phyloP scores from a whole-genome alignment of 139 green algal genomes.

The Chlamydomonas sphaeroides region DNA sequence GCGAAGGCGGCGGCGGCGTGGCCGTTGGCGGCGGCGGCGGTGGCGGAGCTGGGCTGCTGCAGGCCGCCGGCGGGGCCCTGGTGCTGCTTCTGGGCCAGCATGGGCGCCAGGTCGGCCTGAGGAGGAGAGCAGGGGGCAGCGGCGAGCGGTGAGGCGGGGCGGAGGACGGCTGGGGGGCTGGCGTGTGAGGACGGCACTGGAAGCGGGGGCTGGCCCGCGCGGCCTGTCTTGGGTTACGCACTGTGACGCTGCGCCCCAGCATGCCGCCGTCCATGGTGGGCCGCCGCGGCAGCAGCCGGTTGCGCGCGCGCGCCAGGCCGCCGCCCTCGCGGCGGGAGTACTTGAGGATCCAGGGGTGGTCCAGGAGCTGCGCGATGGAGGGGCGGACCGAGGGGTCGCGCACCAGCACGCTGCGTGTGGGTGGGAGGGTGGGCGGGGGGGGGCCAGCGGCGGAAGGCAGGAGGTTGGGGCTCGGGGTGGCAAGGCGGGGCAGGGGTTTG shows the following conservation, averaged over 20 bases:
- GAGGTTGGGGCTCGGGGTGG: too few species aligned
- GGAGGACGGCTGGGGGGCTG: not conserved
- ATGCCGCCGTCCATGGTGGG: conserved; percentile 28
- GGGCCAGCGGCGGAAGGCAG: not conserved
- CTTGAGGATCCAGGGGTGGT: conserved; percentile 51
- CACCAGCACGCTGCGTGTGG: conserved; percentile 38
- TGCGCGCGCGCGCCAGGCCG: conserved; percentile 2
- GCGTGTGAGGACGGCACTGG: too few species aligned
- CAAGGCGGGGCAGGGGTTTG: not conserved
- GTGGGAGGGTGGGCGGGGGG: not conserved
- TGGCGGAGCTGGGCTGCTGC: not conserved
- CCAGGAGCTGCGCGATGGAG: conserved; percentile 50
- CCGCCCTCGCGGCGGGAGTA: conserved; percentile 26
- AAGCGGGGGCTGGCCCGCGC: too few species aligned
- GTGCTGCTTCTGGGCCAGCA: not conserved
- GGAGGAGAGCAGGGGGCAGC: too few species aligned
- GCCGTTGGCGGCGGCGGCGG: not conserved
- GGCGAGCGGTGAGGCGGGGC: not conserved
- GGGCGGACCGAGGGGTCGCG: conserved; percentile 45
- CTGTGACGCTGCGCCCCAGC: conserved; percentile 27
- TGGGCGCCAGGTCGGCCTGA: not conserved
- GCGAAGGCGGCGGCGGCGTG: too few species aligned
- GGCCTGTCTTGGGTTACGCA: not conserved
- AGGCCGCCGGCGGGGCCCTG: not conserved
- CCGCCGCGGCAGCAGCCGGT: conserved; percentile 6